These are phyloP conservation scores for Solanum corneliomulleri DNA, from an alignment of 257 asterid species.

Conservation along the genomic window DNA sequence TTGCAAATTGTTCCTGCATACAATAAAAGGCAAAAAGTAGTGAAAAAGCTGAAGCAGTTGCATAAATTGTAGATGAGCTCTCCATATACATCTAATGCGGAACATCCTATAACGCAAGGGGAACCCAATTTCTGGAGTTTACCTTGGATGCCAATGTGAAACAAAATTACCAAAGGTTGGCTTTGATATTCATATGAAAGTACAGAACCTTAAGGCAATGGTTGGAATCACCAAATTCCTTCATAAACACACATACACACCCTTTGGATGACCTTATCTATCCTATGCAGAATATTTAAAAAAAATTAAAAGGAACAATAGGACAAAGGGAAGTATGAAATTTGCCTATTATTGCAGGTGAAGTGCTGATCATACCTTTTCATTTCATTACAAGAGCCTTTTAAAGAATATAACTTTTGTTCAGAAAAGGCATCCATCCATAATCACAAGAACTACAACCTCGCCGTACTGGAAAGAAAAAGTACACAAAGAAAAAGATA, in stretches of 20 bases:
- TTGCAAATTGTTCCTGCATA: slow-evolving; percentile 71
- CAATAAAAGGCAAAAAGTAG: not conserved
- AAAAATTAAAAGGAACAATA: not conserved
- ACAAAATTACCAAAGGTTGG: not conserved
- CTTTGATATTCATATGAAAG: not conserved
- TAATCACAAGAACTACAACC: not conserved
- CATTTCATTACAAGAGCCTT: not conserved
- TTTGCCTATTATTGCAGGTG: not conserved
- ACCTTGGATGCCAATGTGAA: not conserved
- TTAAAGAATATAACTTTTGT: not conserved
- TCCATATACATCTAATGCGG: not conserved
- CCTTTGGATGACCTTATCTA: not conserved
- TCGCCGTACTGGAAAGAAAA: not conserved
- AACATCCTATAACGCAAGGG: not conserved
- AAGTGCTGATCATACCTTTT: not conserved
- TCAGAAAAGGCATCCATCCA: not conserved
- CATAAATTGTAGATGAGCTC: not conserved
- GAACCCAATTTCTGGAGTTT: not conserved
- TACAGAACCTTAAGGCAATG: not conserved
- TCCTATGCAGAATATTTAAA: not conserved
- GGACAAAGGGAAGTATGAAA: not conserved
- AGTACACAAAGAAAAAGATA: not conserved
- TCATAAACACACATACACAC: not conserved
- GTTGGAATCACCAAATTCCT: not conserved
- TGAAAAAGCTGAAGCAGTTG: not conserved